These are phyloP conservation scores for Candida sonorensis DNA, from an alignment of 805 yeast genomes.

Conservation along the genomic window DNA sequence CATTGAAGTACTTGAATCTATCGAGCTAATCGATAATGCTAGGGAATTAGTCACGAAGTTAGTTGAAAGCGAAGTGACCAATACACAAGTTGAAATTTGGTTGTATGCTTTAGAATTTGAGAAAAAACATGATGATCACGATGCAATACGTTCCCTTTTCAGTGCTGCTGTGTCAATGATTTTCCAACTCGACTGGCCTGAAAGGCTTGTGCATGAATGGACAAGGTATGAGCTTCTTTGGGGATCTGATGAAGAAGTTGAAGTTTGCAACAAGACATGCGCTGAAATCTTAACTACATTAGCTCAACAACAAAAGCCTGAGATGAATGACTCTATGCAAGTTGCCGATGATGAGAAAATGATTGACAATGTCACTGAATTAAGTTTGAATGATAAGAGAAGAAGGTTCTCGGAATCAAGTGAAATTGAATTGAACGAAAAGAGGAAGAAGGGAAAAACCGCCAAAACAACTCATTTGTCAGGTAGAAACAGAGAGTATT, in stretches of 20 bases:
- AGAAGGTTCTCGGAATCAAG: slow-evolving; percentile 1
- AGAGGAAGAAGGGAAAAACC: no score
- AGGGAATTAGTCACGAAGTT: slow-evolving; percentile 5
- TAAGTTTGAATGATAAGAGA: no score
- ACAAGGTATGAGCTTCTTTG: slow-evolving; percentile 28
- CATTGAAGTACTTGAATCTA: slow-evolving; percentile 27
- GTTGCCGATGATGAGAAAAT: no score
- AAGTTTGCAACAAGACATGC: slow-evolving; percentile 2
- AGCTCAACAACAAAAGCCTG: no score
- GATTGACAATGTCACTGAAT: no score
- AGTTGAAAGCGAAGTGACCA: slow-evolving; percentile 1
- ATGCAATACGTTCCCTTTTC: slow-evolving; percentile 24
- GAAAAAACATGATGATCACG: slow-evolving; percentile 20
- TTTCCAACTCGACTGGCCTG: slow-evolving; percentile 44
- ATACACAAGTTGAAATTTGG: slow-evolving; percentile 42
- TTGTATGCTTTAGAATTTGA: slow-evolving; percentile 36
- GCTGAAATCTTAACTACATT: no score
- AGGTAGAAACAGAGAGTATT: slow-evolving; percentile 50
- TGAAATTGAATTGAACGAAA: no score
- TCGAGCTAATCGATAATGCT: slow-evolving; percentile 27
- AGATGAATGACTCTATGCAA: no score
- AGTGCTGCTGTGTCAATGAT: slow-evolving; percentile 25
- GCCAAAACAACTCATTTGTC: no score
- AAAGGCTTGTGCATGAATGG: slow-evolving; percentile 40
- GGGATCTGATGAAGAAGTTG: slow-evolving; percentile 21